A percentile compares a stretch with the other conserved stretches of the same genome.
phyloP scores from a whole-genome alignment of 2,329 filamentous ascomycete species.

The Neonectria punicea region DNA sequence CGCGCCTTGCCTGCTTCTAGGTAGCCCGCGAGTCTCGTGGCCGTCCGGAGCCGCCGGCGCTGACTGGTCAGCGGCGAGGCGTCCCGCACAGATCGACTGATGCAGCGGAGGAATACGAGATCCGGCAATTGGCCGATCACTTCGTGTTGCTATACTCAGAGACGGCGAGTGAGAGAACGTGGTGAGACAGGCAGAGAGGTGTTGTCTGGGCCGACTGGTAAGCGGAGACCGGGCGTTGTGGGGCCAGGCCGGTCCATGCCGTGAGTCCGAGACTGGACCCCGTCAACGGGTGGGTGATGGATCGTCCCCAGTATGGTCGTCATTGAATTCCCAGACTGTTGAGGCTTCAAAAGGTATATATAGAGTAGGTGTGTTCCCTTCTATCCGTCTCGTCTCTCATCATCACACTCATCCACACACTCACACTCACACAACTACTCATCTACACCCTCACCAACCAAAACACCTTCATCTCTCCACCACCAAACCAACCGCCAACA shows the following conservation, averaged over 20 bases:
- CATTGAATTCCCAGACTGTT: background rate
- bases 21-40: background rate
- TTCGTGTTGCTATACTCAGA: slow-evolving; percentile 34
- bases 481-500: slow-evolving; percentile 43
- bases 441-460: slow-evolving; percentile 18
- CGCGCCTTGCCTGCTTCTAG: background rate
- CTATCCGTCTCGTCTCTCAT: background rate
- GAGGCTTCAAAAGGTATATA: slow-evolving; percentile 12
- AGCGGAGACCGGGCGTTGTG: slow-evolving; percentile 1
- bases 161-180: background rate
- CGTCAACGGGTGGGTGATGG: background rate
- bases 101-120: slow-evolving; percentile 41
- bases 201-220: background rate
- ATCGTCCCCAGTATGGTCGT: background rate
- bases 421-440: slow-evolving; percentile 3
- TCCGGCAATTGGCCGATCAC: slow-evolving; percentile 35
- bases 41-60: slow-evolving; percentile 7
- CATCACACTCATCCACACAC: slow-evolving; percentile 9
- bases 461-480: slow-evolving; percentile 8
- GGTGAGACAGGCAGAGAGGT: background rate
- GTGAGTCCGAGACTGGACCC: background rate
- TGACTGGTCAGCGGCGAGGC: background rate
- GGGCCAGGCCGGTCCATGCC: slow-evolving; percentile 16
- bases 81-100: slow-evolving; percentile 31
- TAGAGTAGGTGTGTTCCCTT: slow-evolving; percentile 12